These are phyloP conservation scores for Trypanosoma rangeli DNA, from an alignment of 208 protist genomes.

Conservation along the genomic window DNA sequence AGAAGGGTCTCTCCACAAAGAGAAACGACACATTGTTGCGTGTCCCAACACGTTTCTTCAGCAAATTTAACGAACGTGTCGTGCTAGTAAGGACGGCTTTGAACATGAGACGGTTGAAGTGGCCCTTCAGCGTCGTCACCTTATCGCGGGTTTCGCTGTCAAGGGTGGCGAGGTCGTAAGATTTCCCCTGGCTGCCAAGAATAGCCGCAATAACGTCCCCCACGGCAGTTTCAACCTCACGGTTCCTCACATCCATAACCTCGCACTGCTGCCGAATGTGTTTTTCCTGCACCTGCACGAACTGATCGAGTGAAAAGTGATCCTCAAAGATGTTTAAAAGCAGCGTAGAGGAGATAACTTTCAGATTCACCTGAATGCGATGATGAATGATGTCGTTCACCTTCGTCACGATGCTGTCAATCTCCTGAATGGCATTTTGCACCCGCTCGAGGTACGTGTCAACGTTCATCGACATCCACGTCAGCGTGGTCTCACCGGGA, in stretches of 20 bases:
- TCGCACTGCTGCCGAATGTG: slow-evolving; percentile 91
- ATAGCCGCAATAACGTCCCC: slow-evolving; percentile 86
- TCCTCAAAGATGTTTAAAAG: slow-evolving; percentile 77
- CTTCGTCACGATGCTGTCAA: slow-evolving; percentile 64
- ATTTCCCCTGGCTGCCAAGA: slow-evolving; percentile 65
- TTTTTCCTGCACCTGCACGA: slow-evolving; percentile 89
- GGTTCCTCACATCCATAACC: slow-evolving; percentile 93
- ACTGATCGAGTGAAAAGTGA: slow-evolving; percentile 81
- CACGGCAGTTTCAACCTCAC: slow-evolving; percentile 91
- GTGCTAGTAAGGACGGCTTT: slow-evolving; percentile 91
- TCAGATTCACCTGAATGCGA: slow-evolving; percentile 93
- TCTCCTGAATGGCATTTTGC: slow-evolving; percentile 75
- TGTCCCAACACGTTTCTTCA: slow-evolving; percentile 93
- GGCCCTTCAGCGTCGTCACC: slow-evolving; percentile 76
- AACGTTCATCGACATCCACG: slow-evolving; percentile 97
- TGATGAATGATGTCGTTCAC: slow-evolving; percentile 93
- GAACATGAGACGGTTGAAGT: slow-evolving; percentile 93
- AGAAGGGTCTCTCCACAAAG: slow-evolving; percentile 93
- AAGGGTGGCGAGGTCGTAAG: slow-evolving; percentile 21
- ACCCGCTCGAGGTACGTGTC: slow-evolving; percentile 92
- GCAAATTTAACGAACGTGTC: slow-evolving; percentile 85
- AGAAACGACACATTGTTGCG: slow-evolving; percentile 90
- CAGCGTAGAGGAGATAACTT: slow-evolving; percentile 81
- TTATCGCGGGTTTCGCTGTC: slow-evolving; percentile 76
- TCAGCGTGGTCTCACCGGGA: slow-evolving; percentile 91